Conservation (phyloP, 2,329 filamentous ascomycete genomes). For the Sarocladium kiliense region DNA sequence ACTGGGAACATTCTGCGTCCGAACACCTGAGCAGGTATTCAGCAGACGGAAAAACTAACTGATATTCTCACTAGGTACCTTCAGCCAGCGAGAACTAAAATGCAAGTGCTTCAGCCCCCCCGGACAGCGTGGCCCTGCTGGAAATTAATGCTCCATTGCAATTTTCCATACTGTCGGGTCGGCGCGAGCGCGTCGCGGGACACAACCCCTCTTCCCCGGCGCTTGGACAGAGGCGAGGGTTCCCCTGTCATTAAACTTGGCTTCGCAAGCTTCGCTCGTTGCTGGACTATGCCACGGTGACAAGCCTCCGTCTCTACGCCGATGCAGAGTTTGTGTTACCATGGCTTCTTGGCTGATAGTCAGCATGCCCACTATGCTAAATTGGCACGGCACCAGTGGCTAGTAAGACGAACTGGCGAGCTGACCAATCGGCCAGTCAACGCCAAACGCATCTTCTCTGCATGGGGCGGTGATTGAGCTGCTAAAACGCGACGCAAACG, state of each 20-base stretch:
- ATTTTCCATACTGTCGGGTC: constrained; percentile 31
- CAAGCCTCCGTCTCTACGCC: background rate
- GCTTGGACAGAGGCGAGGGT: background rate
- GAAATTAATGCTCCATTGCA: constrained; percentile 17
- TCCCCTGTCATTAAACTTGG: background rate
- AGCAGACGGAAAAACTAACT: too few species aligned
- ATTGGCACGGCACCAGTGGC: background rate
- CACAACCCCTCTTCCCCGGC: background rate
- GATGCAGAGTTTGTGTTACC: background rate
- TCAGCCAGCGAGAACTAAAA: background rate
- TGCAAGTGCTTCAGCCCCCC: background rate
- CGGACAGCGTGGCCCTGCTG: background rate
- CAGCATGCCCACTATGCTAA: background rate
- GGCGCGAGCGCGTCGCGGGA: constrained; percentile 4
- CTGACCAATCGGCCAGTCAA: background rate
- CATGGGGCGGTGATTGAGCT: background rate
- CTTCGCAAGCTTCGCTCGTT: background rate
- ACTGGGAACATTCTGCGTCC: background rate
- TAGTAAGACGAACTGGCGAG: background rate
- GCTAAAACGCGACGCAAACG: background rate
- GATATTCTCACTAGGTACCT: too few species aligned
- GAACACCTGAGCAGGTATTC: too few species aligned
- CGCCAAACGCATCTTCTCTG: too few species aligned
- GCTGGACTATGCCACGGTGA: background rate
- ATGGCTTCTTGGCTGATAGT: background rate